Conservation (phyloP, 768 basidiomycete species). For the Russula sp. region DNA sequence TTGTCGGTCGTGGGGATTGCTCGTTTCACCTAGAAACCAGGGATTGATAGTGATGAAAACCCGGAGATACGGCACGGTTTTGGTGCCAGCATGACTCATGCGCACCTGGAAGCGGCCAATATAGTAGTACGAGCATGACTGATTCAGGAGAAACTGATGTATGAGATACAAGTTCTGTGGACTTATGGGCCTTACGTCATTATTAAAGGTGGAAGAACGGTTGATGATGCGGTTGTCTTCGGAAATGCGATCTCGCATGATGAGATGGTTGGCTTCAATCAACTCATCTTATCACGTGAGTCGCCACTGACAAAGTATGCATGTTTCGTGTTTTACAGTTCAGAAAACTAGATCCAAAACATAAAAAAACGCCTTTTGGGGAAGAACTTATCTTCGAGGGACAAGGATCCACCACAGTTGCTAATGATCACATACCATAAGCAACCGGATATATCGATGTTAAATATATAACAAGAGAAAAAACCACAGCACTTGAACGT, state of each 20-base stretch:
- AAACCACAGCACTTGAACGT: neutral
- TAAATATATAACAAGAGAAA: neutral
- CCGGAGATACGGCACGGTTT: neutral
- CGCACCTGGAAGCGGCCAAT: too few relatives aligned
- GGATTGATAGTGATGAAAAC: neutral
- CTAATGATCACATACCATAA: neutral
- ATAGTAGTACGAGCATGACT: neutral
- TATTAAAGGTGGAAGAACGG: neutral
- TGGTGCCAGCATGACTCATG: neutral
- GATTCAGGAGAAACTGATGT: neutral
- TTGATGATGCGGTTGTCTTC: neutral
- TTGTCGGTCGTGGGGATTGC: neutral
- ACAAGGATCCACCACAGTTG: neutral
- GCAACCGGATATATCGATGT: neutral
- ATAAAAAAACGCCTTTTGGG: neutral
- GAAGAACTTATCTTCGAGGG: neutral
- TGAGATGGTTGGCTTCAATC: neutral
- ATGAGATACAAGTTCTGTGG: neutral
- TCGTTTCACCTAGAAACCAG: neutral
- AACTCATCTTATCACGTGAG: neutral
- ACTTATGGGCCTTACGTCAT: neutral
- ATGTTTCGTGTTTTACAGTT: neutral
- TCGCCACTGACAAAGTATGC: neutral
- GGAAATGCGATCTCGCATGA: neutral
- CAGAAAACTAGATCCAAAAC: neutral